Evolutionary conservation across 1,284 basidiomycete genomes (phyloP), one percentile per base, ranked within the genome.

Genomic region (Papiliotrema laurentii): DNA sequence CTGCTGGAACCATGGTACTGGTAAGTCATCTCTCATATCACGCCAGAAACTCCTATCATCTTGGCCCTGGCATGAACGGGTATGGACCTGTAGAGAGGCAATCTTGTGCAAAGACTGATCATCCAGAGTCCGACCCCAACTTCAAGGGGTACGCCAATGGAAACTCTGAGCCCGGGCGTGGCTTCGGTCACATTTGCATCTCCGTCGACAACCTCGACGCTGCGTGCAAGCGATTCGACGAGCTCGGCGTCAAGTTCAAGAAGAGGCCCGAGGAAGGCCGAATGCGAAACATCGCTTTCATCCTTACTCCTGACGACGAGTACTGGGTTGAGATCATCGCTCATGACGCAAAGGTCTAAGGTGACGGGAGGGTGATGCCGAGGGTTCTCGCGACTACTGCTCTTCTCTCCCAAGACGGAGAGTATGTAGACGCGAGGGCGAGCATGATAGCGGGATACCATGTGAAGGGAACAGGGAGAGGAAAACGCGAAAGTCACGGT

Each of bases 1-100:
- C 43, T 90, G 87, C 10, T 85, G 89, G 76, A 92, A 92, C 76
- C 86, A 88, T 69, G 89, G 90, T 50, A 93, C 91, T 41, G 90
- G 68, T 70, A 46, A 42, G 66, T 28, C 7, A 24, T 22, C 19
- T 25, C 24, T 14, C 19, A n/a, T n/a, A n/a, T n/a, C n/a, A n/a
- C n/a, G n/a, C n/a, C n/a, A n/a, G n/a, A n/a, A n/a, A n/a, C n/a
- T n/a, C n/a, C n/a, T n/a, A n/a, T n/a, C n/a, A n/a, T n/a, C n/a
- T n/a, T n/a, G n/a, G n/a, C n/a, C n/a, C n/a, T n/a, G n/a, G n/a
- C n/a, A n/a, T n/a, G n/a, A n/a, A n/a, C n/a, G n/a, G n/a, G n/a
- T n/a, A n/a, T n/a, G n/a, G n/a, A n/a, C n/a, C n/a, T n/a, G n/a
- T n/a, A n/a, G n/a, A n/a, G n/a, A n/a, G n/a, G n/a, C n/a, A 41